Evolutionary conservation across 208 protist species (phyloP).

Genomic region (Naegleria gruberi): DNA sequence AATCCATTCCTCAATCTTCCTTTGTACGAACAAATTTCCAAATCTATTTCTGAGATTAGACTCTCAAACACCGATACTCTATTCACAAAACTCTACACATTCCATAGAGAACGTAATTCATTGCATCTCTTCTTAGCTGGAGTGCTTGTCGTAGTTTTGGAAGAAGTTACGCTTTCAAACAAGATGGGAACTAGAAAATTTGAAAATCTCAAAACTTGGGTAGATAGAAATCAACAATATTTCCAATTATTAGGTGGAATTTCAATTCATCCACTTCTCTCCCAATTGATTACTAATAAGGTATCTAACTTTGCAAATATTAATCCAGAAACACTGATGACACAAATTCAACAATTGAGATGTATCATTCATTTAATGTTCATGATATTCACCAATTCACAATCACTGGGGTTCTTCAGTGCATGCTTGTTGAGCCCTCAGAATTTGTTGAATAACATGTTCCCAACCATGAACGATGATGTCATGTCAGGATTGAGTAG

Average conservation of each 20-base stretch:
- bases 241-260: background rate
- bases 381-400: background rate
- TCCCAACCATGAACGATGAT: constrained; percentile 10
- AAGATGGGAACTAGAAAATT: background rate
- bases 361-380: background rate
- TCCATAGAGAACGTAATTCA: background rate
- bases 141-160: background rate
- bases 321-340: background rate
- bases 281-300: background rate
- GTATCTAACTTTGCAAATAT: background rate
- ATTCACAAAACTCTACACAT: background rate
- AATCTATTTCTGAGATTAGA: background rate
- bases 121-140: background rate
- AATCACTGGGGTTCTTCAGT: background rate
- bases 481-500: background rate
- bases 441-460: background rate
- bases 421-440: background rate
- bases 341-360: background rate
- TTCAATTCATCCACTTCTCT: background rate
- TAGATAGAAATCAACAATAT: background rate
- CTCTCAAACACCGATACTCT: background rate
- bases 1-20: background rate
- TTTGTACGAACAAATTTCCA: background rate
- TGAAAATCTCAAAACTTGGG: background rate
- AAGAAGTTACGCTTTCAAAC: background rate